A percentile compares a stretch with the other conserved stretches of the same genome.
Evolutionary conservation across 2,329 filamentous ascomycete species (phyloP).

Genomic region (Fusarium scirpi): DNA sequence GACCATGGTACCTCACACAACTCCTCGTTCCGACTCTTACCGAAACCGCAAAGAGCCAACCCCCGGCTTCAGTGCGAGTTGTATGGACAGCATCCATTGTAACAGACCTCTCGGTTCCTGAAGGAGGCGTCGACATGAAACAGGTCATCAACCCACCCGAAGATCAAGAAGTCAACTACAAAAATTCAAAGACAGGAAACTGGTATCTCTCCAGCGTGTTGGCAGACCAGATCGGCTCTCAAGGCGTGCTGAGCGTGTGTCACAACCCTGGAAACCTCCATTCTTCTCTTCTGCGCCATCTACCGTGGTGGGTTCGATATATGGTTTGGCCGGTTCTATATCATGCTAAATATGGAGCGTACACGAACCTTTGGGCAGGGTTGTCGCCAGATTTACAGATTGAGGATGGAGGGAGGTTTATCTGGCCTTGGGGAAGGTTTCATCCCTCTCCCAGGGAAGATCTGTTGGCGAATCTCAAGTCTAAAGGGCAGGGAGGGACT

Average conservation of each 20-base stretch:
- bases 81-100: conserved; percentile 31
- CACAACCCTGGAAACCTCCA: conserved; percentile 33
- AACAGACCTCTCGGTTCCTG: conserved; percentile 11
- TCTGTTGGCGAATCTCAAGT: conserved; percentile 15
- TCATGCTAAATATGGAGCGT: conserved; percentile 21
- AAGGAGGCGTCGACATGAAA: conserved; percentile 21
- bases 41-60: not conserved
- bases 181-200: conserved; percentile 33
- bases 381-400: conserved; percentile 6
- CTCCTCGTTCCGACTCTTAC: conserved; percentile 18
- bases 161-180: conserved; percentile 21
- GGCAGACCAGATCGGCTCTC: not conserved
- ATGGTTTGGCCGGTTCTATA: conserved; percentile 14
- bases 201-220: conserved; percentile 25
- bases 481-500: conserved; percentile 16
- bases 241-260: conserved; percentile 19
- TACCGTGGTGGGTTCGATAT: conserved; percentile 14
- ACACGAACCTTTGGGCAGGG: conserved; percentile 22
- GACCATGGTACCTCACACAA: conserved; percentile 33
- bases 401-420: conserved; percentile 27
- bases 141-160: not conserved
- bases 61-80: conserved; percentile 21
- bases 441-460: conserved; percentile 16
- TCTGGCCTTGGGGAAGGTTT: conserved; percentile 20
- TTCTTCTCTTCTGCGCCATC: conserved; percentile 18